Base-by-base conservation (phyloP, 768 basidiomycete species). In the Lactifluus volemus region DNA sequence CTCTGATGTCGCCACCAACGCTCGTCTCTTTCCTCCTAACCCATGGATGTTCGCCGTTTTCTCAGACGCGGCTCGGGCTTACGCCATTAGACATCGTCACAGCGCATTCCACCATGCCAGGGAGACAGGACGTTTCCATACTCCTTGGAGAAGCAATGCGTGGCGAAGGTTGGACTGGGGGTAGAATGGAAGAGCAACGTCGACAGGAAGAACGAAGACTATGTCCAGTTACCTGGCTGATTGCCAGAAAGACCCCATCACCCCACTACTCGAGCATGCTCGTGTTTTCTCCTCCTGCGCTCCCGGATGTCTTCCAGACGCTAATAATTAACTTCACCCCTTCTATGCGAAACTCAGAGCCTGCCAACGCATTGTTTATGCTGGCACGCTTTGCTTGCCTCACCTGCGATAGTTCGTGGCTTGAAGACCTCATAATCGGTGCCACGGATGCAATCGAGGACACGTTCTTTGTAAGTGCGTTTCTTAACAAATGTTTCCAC, bases 371-470 rank as follows among this genome's bases (percentile, higher is more conserved):
- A 11, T 75, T 99, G 52, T 97, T 93, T 73, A 82, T 97, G 75
- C 80, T 94, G 54, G 86, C 92, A 12, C 84, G 94, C 49, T 99
- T 96, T 73, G 97, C 97, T n/a, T 87, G 85, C 65, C 74, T 92
- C 32, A 85, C 83, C n/a, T 93, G 92, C 69, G 92, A 94, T 70
- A 84, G 89, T 65, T 84, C 84, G 1, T 94, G 96, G 90, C 76
- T 98, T 29, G 94, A 96, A 71, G 94, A 97, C 70, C 78, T 99
- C 30, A 82, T 98, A 56, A 83, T 95, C 41, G 89, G 89, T 17
- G 92, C 92, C 0, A 89, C 94, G 19, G 93, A 97, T 71, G 79
- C 86, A 42, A 95, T 98, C 38, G 97, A 99, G 72, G 87, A 91
- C 52, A 84, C 84, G 10, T 88, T 97, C 63, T 95, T 95, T 70